phyloP scores from a whole-genome alignment of 2,329 filamentous ascomycete species.

The Xylaria sp. region DNA sequence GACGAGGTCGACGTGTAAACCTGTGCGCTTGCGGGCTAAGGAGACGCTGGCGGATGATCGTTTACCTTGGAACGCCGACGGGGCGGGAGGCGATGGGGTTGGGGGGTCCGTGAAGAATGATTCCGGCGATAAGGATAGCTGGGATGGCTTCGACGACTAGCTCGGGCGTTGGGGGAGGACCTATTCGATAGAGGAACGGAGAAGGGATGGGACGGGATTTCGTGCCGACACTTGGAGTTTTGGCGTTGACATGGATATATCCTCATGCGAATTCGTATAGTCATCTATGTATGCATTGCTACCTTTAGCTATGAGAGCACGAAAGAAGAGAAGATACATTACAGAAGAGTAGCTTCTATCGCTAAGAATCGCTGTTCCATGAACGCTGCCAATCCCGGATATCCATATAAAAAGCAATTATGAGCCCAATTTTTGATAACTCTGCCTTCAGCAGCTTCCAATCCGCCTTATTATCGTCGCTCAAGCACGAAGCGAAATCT shows the following conservation, averaged over 20 bases:
- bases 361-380: slow-evolving; percentile 4
- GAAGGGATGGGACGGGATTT: background rate
- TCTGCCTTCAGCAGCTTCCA: slow-evolving; percentile 5
- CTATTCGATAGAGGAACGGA: background rate
- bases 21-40: slow-evolving; percentile 73
- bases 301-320: slow-evolving; percentile 10
- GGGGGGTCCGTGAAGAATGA: slow-evolving; percentile 48
- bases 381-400: slow-evolving; percentile 12
- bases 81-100: slow-evolving; percentile 48
- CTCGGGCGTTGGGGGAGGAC: background rate
- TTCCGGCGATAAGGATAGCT: slow-evolving; percentile 64
- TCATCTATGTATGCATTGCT: slow-evolving; percentile 28
- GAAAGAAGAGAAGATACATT: slow-evolving; percentile 10
- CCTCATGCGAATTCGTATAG: slow-evolving; percentile 31
- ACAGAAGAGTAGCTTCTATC: slow-evolving; percentile 2
- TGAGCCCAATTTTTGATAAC: slow-evolving; percentile 7
- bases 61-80: slow-evolving; percentile 68
- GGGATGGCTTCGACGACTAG: slow-evolving; percentile 76
- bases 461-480: background rate
- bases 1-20: slow-evolving; percentile 71
- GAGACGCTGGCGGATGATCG: slow-evolving; percentile 80
- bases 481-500: slow-evolving; percentile 7
- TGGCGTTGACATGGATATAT: slow-evolving; percentile 40
- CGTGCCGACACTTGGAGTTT: slow-evolving; percentile 28
- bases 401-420: slow-evolving; percentile 1